Evolutionary conservation across 1,139 yeast species (phyloP).

Genomic region (Arxiozyma bovina): DNA sequence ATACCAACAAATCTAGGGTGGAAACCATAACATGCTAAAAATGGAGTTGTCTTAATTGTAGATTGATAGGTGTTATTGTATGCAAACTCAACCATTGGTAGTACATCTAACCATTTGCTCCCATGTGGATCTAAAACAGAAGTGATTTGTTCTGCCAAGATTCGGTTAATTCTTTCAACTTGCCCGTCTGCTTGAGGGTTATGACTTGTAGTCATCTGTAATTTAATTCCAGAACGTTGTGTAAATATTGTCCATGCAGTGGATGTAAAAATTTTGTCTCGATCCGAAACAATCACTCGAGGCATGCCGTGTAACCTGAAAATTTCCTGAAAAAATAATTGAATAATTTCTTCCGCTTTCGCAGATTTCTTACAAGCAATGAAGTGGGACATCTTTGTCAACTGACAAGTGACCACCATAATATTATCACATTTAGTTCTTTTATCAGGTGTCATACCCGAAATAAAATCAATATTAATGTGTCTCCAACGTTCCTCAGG

Average conservation of each 20-base stretch:
- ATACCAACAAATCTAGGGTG: not conserved
- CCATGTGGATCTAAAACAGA: constrained; percentile 15
- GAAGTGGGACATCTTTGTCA: constrained; percentile 1
- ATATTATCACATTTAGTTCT: not conserved
- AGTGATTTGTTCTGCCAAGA: not conserved
- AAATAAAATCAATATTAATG: constrained; percentile 2
- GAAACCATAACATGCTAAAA: constrained; percentile 1
- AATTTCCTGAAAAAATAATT: not conserved
- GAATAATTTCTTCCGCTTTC: not conserved
- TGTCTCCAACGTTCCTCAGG: constrained; percentile 1
- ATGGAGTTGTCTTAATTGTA: constrained; percentile 1
- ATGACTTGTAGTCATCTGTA: not conserved
- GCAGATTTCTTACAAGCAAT: not conserved
- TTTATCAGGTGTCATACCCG: not conserved
- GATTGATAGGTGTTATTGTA: constrained; percentile 6
- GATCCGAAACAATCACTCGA: not conserved
- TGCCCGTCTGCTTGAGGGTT: constrained; percentile 2
- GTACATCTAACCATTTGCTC: constrained; percentile 11
- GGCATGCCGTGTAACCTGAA: constrained; percentile 1
- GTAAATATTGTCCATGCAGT: not conserved
- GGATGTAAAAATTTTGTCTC: not conserved
- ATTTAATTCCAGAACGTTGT: not conserved
- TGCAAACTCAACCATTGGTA: not conserved
- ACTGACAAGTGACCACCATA: not conserved
- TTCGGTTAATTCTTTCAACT: not conserved